Percentiles rank a stretch among this genome's conserved stretches.
phyloP scores from a whole-genome alignment of 495 filamentous ascomycete species.

The Aspergillus sclerotioniger region DNA sequence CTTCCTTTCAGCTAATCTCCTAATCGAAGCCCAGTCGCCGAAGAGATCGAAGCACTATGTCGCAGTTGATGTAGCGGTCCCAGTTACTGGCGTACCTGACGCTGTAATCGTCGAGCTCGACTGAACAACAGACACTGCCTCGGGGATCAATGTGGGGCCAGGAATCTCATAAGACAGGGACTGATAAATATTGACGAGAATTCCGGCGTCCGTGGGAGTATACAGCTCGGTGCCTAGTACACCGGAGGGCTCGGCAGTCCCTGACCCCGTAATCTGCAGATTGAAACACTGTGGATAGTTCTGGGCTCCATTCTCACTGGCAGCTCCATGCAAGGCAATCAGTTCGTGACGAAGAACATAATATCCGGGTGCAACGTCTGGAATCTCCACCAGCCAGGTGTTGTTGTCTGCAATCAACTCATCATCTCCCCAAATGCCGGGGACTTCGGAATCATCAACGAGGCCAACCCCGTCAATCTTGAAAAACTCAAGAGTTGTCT shows the following conservation, averaged over 20 bases:
- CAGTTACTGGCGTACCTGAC: conserved; percentile 23
- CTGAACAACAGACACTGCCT: conserved; percentile 27
- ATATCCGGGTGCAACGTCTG: conserved; percentile 54
- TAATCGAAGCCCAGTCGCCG: background rate
- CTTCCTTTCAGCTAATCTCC: background rate
- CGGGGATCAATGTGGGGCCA: conserved; percentile 43
- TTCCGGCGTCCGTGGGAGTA: conserved; percentile 47
- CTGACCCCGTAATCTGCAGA: conserved; percentile 57
- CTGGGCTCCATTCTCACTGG: conserved; percentile 55
- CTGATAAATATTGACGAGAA: conserved; percentile 60
- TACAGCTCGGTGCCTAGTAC: conserved; percentile 55
- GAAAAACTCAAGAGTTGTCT: conserved; percentile 58
- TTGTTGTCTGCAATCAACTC: conserved; percentile 56
- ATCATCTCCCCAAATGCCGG: conserved; percentile 61
- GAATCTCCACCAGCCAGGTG: conserved; percentile 61
- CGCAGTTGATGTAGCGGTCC: background rate
- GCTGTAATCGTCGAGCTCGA: conserved; percentile 25
- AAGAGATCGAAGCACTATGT: background rate
- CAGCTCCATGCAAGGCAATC: conserved; percentile 61
- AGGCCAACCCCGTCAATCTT: conserved; percentile 62
- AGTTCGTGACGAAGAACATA: conserved; percentile 70
- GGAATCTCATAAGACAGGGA: conserved; percentile 49
- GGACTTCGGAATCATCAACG: conserved; percentile 33
- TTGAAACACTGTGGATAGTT: conserved; percentile 69
- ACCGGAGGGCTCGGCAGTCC: conserved; percentile 48